phyloP scores from a whole-genome alignment of 2,329 filamentous ascomycete genomes.

The Cladophialophora yegresii region DNA sequence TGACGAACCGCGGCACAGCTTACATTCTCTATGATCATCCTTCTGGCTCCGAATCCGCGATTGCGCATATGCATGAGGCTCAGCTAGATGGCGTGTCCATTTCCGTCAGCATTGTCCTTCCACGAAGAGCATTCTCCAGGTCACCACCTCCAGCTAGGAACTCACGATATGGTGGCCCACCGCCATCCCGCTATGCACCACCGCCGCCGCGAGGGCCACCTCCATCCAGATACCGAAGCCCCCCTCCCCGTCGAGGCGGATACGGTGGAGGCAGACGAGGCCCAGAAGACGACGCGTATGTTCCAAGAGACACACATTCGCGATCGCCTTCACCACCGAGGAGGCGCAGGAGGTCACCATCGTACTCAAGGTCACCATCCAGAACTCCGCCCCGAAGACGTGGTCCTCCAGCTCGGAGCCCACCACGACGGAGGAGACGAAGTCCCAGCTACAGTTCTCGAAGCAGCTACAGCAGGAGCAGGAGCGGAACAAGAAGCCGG shows the following conservation, averaged over 20 bases:
- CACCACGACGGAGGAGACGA: slow-evolving; percentile 51
- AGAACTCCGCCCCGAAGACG: slow-evolving; percentile 47
- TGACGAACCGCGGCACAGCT: slow-evolving; percentile 87
- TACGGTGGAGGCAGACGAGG: slow-evolving; percentile 42
- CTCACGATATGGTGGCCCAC: slow-evolving; percentile 50
- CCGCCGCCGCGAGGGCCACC: slow-evolving; percentile 35
- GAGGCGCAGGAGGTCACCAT: slow-evolving; percentile 45
- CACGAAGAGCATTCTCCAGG: slow-evolving; percentile 77
- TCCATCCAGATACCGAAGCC: slow-evolving; percentile 41
- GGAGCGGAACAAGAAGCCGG: slow-evolving; percentile 55
- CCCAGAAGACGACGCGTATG: slow-evolving; percentile 54
- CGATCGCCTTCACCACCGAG: slow-evolving; percentile 45
- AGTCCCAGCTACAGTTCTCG: slow-evolving; percentile 66
- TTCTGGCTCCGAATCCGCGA: slow-evolving; percentile 79
- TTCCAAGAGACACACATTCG: slow-evolving; percentile 56
- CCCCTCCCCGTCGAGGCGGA: slow-evolving; percentile 42
- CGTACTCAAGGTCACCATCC: slow-evolving; percentile 44
- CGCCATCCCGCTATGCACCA: slow-evolving; percentile 44
- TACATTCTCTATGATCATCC: slow-evolving; percentile 83
- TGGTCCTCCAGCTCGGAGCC: slow-evolving; percentile 41
- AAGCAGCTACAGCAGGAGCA: slow-evolving; percentile 57
- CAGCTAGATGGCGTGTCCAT: slow-evolving; percentile 81
- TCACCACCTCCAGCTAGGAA: slow-evolving; percentile 72
- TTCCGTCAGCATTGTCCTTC: slow-evolving; percentile 84
- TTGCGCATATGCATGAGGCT: slow-evolving; percentile 97